Conservation (phyloP, 2,329 filamentous ascomycete species). For the Didymella lethalis region DNA sequence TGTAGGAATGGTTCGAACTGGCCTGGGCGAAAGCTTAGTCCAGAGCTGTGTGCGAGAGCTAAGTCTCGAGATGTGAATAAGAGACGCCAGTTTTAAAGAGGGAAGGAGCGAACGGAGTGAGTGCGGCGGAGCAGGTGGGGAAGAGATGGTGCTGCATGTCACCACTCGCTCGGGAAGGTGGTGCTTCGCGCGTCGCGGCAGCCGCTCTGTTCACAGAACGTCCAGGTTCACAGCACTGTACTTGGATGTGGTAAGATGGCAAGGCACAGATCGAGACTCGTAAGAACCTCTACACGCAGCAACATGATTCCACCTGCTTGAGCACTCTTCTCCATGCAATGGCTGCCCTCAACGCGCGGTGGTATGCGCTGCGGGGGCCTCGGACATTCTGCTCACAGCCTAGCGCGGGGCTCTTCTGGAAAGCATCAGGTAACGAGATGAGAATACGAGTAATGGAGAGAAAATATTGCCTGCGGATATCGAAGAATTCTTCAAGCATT, state of each 20-base stretch:
- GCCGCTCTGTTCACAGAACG: constrained; percentile 15
- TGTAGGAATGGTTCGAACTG: constrained; percentile 12
- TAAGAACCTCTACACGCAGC: not conserved
- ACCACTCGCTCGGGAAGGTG: constrained; percentile 14
- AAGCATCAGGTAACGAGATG: constrained; percentile 20
- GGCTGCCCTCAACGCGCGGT: not conserved
- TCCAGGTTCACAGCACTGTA: not conserved
- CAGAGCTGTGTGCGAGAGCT: constrained; percentile 45
- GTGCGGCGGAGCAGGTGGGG: constrained; percentile 12
- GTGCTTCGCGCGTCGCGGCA: constrained; percentile 12
- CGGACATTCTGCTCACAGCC: constrained; percentile 7
- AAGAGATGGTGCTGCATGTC: constrained; percentile 13
- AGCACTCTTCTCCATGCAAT: not conserved
- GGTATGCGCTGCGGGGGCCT: constrained; percentile 15
- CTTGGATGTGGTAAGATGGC: not conserved
- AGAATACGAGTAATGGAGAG: constrained; percentile 14
- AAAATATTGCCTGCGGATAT: not conserved
- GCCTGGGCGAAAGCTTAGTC: constrained; percentile 30
- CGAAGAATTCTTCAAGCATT: not conserved
- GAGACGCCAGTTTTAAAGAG: constrained; percentile 44
- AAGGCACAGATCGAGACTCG: not conserved
- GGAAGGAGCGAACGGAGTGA: constrained; percentile 19
- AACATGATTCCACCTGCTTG: not conserved
- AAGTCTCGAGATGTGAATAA: constrained; percentile 43
- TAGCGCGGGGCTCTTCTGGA: constrained; percentile 20